Base-by-base conservation (phyloP, 208 protist genomes). In the Acanthamoeba royreba region DNA sequence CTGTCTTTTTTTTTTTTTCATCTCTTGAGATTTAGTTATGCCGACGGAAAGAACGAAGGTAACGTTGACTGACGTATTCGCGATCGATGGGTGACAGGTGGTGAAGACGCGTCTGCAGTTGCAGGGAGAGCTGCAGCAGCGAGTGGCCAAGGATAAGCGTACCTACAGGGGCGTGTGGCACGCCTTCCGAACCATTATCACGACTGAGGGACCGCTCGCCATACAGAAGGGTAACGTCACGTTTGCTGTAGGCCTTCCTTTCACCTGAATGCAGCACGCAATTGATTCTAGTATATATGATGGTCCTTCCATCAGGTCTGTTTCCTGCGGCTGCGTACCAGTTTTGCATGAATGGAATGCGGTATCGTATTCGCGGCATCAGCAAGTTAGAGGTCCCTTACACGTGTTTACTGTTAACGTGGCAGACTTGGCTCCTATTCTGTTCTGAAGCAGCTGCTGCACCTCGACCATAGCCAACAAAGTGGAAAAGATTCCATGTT, bases 71-170 rank as follows among this genome's bases (percentile, higher is more conserved):
- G 15, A 40, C 49, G 49, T 13, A 22, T 58, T 13, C 22, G 13
- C 49, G 49, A 25, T 55, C 49, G 13, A 19, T 19, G 13, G 49
- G 49, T 17, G 19, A 74, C 22, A 87, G 47, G 79, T 87, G 38
- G 77, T 94, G 35, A 94, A 94, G 66, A 94, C 92, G 45, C 55
- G 92, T 1, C 33, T 94, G 53, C 92, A 94, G 63, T 83, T 94
- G 28, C 92, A 94, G 52, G 83, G 83, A 7, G 92, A 94, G 49
- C 49, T 94, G 45, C 19, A 74, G 13, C 46, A 87, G 47, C 46
- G 46, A 2, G 31, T 38, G 25, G 61, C 55, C 45, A 63, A 42
- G 22, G 11, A 35, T 35, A 15, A 83, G 61, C 52, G 63, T 2
- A 33, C 92, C n/a, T 94, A 94, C 66, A 19, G 47, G 2, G 77